These are phyloP conservation scores for Wickerhamomyces silvicola DNA, from an alignment of 805 yeast genomes.

Conservation along the genomic window DNA sequence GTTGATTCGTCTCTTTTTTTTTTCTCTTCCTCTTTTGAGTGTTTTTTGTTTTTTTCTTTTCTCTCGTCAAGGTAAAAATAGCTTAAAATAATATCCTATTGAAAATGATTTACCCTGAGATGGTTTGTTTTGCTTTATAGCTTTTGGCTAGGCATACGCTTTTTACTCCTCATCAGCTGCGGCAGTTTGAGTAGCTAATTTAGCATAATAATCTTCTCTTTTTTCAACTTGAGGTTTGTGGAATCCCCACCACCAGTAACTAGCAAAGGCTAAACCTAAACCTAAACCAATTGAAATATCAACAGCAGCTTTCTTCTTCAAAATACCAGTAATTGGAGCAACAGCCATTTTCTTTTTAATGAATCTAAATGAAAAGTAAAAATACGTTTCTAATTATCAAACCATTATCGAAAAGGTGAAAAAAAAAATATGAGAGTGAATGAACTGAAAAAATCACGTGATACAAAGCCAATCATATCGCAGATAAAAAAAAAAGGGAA, in stretches of 20 bases:
- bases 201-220: conserved; percentile 76
- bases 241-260: conserved; percentile 79
- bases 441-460: too few species aligned
- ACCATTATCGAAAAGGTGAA: background rate
- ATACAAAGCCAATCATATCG: too few species aligned
- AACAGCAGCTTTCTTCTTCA: conserved; percentile 72
- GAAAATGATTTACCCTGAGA: background rate
- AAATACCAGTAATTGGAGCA: conserved; percentile 80
- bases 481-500: too few species aligned
- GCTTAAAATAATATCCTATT: too few species aligned
- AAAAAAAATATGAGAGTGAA: too few species aligned
- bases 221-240: conserved; percentile 67
- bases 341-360: conserved; percentile 48
- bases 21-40: too few species aligned
- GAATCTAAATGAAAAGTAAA: background rate
- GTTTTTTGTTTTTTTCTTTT: too few species aligned
- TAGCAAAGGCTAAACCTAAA: conserved; percentile 56
- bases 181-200: conserved; percentile 17
- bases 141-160: conserved; percentile 5
- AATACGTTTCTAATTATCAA: background rate
- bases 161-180: conserved; percentile 14
- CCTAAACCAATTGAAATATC: conserved; percentile 70
- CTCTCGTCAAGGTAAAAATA: too few species aligned
- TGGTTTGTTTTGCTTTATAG: background rate
- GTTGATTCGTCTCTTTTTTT: too few species aligned